Evolutionary conservation across 2,329 filamentous ascomycete species (phyloP), one percentile per base, ranked within the genome.

Genomic region (Colletotrichum lini): DNA sequence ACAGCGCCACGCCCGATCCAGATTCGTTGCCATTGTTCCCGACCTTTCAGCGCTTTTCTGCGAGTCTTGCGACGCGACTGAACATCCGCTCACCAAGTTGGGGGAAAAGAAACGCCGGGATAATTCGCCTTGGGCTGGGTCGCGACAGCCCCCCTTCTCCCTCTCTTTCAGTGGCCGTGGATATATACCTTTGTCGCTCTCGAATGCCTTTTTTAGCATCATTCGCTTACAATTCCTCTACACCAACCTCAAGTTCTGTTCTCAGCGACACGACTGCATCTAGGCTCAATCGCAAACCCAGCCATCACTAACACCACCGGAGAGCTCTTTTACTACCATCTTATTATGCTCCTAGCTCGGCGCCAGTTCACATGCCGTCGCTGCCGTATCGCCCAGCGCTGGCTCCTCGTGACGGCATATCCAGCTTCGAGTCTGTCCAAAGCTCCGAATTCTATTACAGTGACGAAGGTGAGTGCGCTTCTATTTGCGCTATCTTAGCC

Each of bases 401-500:
- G 77, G 78, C 79, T 77, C 75, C 76, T 60, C 77, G 77, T 76
- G 80, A 80, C 77, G 80, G 79, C 78, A 78, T 74, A 77, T 73
- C 75, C 75, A 77, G 74, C 70, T 73, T 75, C 65, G 74, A 76
- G 63, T 70, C 74, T 57, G 73, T 73, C 54, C 74, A 73, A 50
- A 74, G 71, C 61, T 75, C 73, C 52, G 83, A 85, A 40, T 78
- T 82, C 16, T 88, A 86, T 76, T 90, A 92, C 76, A 88, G 88
- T 65, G 90, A 92, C 75, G 83, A 91, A 82, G 90, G 90, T 91
- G 76, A 44, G 77, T 49, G 50, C 35, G 38, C 23, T 54, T 58
- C 18, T 16, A 18, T n/a, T 26, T n/a, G 44, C 57, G n/a, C 30
- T 38, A 38, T 38, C 35, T 38, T 9, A 38, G 2, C 35, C 35